Conservation (phyloP, 345 rosid genomes). For the Toxicodendron radicans region DNA sequence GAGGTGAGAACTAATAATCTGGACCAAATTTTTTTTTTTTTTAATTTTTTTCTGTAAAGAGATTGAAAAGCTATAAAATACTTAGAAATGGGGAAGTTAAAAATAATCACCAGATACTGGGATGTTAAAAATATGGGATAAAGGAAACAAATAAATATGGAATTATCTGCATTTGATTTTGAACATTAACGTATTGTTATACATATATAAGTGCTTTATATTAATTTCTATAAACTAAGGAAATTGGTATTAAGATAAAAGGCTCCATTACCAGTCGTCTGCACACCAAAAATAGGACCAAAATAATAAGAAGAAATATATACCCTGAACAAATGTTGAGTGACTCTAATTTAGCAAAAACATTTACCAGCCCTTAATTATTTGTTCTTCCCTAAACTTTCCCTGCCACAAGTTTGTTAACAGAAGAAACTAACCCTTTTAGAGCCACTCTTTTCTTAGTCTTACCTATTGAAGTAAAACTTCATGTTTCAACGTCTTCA, state of each 20-base stretch:
- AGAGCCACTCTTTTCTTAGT: neutral
- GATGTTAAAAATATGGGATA: too few species aligned
- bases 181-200: too few species aligned
- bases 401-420: slow-evolving; percentile 17
- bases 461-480: slow-evolving; percentile 2
- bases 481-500: neutral
- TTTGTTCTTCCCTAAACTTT: neutral
- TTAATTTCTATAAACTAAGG: neutral
- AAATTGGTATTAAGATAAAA: neutral
- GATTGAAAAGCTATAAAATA: neutral
- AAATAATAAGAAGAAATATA: neutral
- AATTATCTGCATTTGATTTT: too few species aligned
- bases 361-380: neutral
- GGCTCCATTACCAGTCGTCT: neutral
- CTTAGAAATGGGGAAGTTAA: neutral
- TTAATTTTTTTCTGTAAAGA: neutral
- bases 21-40: neutral
- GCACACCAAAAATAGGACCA: neutral
- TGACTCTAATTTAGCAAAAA: neutral
- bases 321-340: too few species aligned
- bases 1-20: neutral
- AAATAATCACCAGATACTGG: too few species aligned
- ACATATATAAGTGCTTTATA: too few species aligned
- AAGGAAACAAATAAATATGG: too few species aligned
- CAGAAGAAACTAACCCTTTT: slow-evolving; percentile 16